Percentiles rank a stretch among this genome's conserved stretches.
phyloP scores from a whole-genome alignment of 1,284 basidiomycete genomes.

The Ustilago loliicola region DNA sequence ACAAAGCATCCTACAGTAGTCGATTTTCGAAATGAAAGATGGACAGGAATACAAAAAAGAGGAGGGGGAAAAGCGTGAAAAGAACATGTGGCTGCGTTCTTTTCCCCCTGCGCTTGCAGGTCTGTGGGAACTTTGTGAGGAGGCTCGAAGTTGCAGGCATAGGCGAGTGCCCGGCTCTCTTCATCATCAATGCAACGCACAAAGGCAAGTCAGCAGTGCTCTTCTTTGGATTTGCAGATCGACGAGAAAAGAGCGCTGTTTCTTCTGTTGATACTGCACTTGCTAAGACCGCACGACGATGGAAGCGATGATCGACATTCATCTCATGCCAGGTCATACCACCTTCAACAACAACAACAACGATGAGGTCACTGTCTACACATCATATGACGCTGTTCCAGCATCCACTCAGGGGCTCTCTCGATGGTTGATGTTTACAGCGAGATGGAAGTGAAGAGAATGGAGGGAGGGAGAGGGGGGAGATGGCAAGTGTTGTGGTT shows the following conservation, averaged over 20 bases:
- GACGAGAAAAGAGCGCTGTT: not conserved
- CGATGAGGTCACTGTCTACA: not conserved
- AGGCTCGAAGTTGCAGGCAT: not conserved
- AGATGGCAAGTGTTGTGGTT: not conserved
- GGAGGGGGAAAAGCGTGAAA: constrained; percentile 1
- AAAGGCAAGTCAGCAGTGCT: not conserved
- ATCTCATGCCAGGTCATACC: constrained; percentile 23
- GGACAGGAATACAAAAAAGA: not conserved
- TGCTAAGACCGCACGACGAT: not conserved
- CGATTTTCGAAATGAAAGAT: not conserved
- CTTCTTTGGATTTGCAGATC: too few relatives aligned
- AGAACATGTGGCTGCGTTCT: constrained; percentile 23
- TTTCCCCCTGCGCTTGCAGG: constrained; percentile 13
- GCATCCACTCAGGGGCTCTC: not conserved
- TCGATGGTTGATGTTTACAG: not conserved
- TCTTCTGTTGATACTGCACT: not conserved
- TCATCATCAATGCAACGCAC: not conserved
- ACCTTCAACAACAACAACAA: constrained; percentile 6
- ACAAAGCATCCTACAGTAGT: too few relatives aligned
- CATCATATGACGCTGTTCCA: not conserved
- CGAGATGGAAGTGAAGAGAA: not conserved
- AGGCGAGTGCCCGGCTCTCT: constrained; percentile 1
- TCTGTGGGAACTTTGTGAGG: constrained; percentile 5
- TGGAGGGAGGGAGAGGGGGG: not conserved
- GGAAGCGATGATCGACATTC: constrained; percentile 21